Conservation (phyloP, 2,329 filamentous ascomycete species). For the Lasiodiplodia hormozganensis region DNA sequence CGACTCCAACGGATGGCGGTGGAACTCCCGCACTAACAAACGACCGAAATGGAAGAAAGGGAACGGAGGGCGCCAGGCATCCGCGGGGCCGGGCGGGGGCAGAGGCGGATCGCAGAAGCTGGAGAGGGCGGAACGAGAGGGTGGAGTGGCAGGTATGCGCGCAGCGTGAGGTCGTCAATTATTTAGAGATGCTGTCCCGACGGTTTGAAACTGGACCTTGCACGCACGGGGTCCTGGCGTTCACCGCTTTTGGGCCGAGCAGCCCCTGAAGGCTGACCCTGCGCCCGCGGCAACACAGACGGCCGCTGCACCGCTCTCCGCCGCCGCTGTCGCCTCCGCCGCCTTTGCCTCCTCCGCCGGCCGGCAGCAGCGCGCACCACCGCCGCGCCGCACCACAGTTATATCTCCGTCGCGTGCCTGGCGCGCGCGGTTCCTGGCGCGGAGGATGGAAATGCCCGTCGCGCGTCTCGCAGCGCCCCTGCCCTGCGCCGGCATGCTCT, state of each 20-base stretch:
- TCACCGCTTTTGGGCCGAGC: slow-evolving; percentile 19
- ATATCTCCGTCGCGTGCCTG: neutral
- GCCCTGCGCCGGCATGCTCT: slow-evolving; percentile 7
- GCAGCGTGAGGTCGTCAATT: slow-evolving; percentile 9
- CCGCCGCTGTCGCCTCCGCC: neutral
- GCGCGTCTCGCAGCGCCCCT: slow-evolving; percentile 13
- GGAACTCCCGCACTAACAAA: slow-evolving; percentile 22
- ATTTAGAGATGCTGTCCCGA: slow-evolving; percentile 28
- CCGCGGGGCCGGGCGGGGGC: slow-evolving; percentile 2
- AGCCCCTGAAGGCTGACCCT: slow-evolving; percentile 21
- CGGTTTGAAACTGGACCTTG: slow-evolving; percentile 27
- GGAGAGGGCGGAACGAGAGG: neutral
- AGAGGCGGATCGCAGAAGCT: slow-evolving; percentile 10
- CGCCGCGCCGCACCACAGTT: neutral
- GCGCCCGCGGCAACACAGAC: neutral
- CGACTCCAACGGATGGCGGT: slow-evolving; percentile 22
- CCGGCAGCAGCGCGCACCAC: neutral
- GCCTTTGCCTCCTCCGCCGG: neutral
- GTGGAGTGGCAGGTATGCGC: neutral
- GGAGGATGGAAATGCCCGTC: neutral
- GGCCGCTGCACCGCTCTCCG: neutral
- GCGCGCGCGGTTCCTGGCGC: neutral
- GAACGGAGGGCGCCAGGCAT: slow-evolving; percentile 13
- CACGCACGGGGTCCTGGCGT: slow-evolving; percentile 19
- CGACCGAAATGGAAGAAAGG: slow-evolving; percentile 8